Conservation (phyloP, 208 protist genomes). For the Spongospora subterranea region DNA sequence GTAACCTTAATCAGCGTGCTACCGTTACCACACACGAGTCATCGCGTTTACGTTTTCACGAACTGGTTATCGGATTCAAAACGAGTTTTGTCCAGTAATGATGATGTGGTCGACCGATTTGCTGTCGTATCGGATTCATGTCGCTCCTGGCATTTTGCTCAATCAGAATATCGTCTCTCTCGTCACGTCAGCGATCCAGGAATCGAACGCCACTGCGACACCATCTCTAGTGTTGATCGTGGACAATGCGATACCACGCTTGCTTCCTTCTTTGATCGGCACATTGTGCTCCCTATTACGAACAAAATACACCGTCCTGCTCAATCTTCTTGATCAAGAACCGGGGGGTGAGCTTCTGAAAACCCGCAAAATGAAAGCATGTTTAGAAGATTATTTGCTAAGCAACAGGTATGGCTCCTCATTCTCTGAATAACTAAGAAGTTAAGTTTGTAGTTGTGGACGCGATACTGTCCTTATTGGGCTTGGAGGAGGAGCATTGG, state of each 20-base stretch:
- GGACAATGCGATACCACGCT: neutral
- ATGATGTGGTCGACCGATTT: too few species aligned
- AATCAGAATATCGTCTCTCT: too few species aligned
- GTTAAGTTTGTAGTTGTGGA: constrained; percentile 61
- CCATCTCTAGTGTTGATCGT: neutral
- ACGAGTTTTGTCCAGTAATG: too few species aligned
- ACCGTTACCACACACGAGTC: too few species aligned
- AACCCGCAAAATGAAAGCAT: constrained; percentile 39
- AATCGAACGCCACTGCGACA: too few species aligned
- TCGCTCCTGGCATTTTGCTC: too few species aligned
- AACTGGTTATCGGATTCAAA: too few species aligned
- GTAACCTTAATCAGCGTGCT: too few species aligned
- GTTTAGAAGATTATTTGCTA: constrained; percentile 67
- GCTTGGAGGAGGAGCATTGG: constrained; percentile 74
- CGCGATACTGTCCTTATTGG: neutral
- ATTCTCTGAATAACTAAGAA: constrained; percentile 68
- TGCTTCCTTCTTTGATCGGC: neutral
- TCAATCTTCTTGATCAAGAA: neutral
- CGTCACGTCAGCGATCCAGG: too few species aligned
- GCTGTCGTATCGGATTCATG: too few species aligned
- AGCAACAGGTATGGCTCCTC: constrained; percentile 65
- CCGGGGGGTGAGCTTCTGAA: neutral
- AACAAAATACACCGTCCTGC: neutral
- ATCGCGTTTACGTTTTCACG: too few species aligned
- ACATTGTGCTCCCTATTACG: neutral